Conservation (phyloP, 2,329 filamentous ascomycete species). For the Coleophoma eucalyptorum region DNA sequence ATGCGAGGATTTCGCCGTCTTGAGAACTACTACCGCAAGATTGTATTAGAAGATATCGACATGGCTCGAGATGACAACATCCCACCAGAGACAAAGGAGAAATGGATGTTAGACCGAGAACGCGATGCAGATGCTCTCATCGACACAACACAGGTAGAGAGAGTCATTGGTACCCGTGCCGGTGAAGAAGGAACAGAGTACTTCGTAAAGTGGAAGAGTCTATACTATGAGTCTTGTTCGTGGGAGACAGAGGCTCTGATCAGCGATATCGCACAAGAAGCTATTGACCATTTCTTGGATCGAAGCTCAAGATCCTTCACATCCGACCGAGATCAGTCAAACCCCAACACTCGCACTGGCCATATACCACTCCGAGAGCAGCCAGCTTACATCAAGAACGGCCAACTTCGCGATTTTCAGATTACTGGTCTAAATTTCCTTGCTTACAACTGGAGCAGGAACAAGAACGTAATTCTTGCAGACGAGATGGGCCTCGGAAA, state of each 20-base stretch:
- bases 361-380: conserved; percentile 74
- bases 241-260: conserved; percentile 82
- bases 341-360: conserved; percentile 66
- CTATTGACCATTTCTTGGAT: conserved; percentile 89
- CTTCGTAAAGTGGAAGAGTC: conserved; percentile 93
- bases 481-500: conserved; percentile 99
- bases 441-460: conserved; percentile 90
- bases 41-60: conserved; percentile 75
- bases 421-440: conserved; percentile 92
- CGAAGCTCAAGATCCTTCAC: conserved; percentile 75
- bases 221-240: conserved; percentile 90
- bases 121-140: conserved; percentile 82
- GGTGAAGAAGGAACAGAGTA: conserved; percentile 83
- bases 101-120: conserved; percentile 93
- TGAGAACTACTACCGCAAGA: conserved; percentile 90
- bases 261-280: conserved; percentile 74
- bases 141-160: conserved; percentile 89
- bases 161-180: conserved; percentile 80
- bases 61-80: conserved; percentile 71
- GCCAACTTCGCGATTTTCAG: conserved; percentile 88
- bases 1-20: conserved; percentile 83
- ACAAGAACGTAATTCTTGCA: conserved; percentile 93
- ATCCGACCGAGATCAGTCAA: conserved; percentile 76
- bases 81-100: conserved; percentile 81
- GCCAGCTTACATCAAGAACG: conserved; percentile 79